Evolutionary conservation across 2,329 filamentous ascomycete species (phyloP).

Genomic region (Juglanconis oblonga): DNA sequence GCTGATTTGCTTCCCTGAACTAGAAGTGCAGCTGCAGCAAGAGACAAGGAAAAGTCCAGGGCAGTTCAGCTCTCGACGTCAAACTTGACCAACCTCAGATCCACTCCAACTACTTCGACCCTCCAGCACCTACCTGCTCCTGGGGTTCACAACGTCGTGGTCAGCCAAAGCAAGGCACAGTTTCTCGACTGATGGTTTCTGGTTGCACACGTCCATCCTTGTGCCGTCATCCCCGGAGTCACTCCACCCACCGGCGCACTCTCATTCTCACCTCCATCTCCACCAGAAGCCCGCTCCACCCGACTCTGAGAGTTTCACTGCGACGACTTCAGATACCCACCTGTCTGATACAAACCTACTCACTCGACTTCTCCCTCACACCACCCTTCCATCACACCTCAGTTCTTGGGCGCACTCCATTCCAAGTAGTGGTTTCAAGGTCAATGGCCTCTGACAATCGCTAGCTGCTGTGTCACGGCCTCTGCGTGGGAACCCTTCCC

Average conservation of each 20-base stretch:
- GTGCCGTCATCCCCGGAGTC: background rate
- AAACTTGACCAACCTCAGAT: background rate
- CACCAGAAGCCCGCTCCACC: background rate
- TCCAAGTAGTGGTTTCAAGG: conserved; percentile 23
- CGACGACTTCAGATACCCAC: background rate
- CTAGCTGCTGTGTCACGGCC: conserved; percentile 54
- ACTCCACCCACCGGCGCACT: background rate
- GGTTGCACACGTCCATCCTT: background rate
- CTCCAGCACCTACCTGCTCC: background rate
- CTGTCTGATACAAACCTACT: conserved; percentile 2
- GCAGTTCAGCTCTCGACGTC: no score
- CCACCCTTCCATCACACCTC: background rate
- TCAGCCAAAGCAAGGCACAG: background rate
- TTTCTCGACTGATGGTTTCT: background rate
- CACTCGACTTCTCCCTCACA: background rate
- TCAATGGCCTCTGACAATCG: conserved; percentile 58
- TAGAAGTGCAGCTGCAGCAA: background rate
- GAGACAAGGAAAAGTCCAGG: background rate
- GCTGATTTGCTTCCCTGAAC: background rate
- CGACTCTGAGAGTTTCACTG: background rate
- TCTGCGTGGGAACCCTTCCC: conserved; percentile 33
- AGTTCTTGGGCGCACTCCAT: background rate
- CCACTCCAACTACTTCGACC: background rate
- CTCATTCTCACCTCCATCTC: background rate
- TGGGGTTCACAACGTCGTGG: background rate